These are phyloP conservation scores for Starmerella sp. DNA, from an alignment of 805 yeast genomes.

Conservation along the genomic window DNA sequence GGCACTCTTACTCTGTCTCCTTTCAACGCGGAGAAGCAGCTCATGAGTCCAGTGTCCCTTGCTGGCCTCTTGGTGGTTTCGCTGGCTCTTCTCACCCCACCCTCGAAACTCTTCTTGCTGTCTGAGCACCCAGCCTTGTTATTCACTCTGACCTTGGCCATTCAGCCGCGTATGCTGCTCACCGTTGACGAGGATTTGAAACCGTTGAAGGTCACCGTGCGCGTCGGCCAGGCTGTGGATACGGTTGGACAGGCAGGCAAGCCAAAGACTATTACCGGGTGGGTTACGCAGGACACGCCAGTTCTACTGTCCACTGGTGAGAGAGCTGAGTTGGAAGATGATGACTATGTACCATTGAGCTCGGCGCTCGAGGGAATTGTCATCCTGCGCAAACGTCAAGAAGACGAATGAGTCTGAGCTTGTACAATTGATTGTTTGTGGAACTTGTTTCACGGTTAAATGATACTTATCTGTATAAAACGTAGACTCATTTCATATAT, in stretches of 20 bases:
- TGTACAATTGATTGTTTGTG: not conserved
- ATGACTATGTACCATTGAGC: constrained; percentile 76
- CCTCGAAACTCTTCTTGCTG: constrained; percentile 52
- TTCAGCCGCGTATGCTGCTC: constrained; percentile 83
- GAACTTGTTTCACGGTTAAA: too few relatives aligned
- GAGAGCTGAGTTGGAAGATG: constrained; percentile 92
- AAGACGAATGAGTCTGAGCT: not conserved
- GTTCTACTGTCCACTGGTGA: constrained; percentile 89
- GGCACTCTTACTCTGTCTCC: constrained; percentile 88
- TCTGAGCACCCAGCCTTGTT: constrained; percentile 66
- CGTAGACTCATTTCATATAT: not conserved
- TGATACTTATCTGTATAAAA: not conserved
- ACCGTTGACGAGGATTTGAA: constrained; percentile 86
- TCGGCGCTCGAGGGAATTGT: constrained; percentile 86
- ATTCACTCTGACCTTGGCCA: constrained; percentile 75
- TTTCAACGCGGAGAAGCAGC: constrained; percentile 77
- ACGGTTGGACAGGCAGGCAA: constrained; percentile 98
- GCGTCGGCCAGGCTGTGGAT: constrained; percentile 98
- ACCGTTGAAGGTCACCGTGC: constrained; percentile 87
- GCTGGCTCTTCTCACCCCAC: constrained; percentile 74
- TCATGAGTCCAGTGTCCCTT: constrained; percentile 74
- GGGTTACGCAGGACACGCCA: constrained; percentile 99
- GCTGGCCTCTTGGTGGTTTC: constrained; percentile 81
- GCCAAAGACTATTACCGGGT: constrained; percentile 97
- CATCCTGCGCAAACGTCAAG: constrained; percentile 53